Percentiles rank a stretch among this genome's conserved stretches.
These are phyloP conservation scores for Pilaira anomala DNA, from an alignment of 192 early-diverging fungal genomes.

Conservation along the genomic window DNA sequence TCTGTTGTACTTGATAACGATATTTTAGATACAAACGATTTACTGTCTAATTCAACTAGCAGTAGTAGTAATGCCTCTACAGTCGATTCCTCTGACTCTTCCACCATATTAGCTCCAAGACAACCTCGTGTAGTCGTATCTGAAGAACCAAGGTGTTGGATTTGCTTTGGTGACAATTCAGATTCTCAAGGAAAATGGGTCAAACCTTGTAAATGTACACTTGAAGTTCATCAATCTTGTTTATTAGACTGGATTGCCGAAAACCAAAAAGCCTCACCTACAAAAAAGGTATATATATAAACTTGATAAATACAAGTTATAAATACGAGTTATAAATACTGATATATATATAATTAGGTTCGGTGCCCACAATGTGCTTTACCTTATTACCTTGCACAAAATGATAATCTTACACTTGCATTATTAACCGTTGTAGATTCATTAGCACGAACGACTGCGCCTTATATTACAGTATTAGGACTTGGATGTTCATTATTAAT, in stretches of 20 bases:
- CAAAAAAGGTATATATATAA: slow-evolving; percentile 38
- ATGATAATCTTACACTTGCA: slow-evolving; percentile 48
- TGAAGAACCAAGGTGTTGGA: slow-evolving; percentile 58
- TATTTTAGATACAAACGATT: neutral
- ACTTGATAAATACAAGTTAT: neutral
- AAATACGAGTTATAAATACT: neutral
- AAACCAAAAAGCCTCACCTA: slow-evolving; percentile 51
- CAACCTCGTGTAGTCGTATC: neutral
- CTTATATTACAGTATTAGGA: slow-evolving; percentile 58
- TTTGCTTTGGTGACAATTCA: slow-evolving; percentile 68
- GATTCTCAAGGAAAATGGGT: slow-evolving; percentile 63
- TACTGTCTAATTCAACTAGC: no score
- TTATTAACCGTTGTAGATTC: slow-evolving; percentile 53
- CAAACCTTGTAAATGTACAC: slow-evolving; percentile 67
- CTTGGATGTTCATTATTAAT: slow-evolving; percentile 60
- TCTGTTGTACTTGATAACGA: neutral
- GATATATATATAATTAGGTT: slow-evolving; percentile 40
- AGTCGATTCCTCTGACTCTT: neutral
- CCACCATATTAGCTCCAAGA: neutral
- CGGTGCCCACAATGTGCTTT: slow-evolving; percentile 67
- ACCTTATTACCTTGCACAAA: slow-evolving; percentile 58
- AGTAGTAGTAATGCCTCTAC: neutral
- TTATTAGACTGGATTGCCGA: slow-evolving; percentile 73
- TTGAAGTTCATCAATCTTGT: slow-evolving; percentile 75
- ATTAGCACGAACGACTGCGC: slow-evolving; percentile 54